These are phyloP conservation scores for Paramecium biaurelia DNA, from an alignment of 73 alveolate species.

Conservation along the genomic window DNA sequence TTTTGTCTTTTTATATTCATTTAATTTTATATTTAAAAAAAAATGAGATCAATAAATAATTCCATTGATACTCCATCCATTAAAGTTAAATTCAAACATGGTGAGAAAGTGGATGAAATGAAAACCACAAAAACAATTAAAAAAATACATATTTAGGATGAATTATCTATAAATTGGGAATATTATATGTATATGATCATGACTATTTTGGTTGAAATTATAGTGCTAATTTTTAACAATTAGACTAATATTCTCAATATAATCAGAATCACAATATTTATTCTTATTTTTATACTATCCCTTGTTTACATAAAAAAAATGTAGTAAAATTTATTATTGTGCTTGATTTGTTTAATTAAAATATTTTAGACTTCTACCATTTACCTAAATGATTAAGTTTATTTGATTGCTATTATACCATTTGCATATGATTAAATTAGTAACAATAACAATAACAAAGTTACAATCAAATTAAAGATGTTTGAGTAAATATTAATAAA, in stretches of 20 bases:
- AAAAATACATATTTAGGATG: background rate
- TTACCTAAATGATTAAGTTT: background rate
- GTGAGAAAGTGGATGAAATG: background rate
- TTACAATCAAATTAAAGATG: background rate
- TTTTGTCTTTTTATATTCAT: background rate
- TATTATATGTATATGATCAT: background rate
- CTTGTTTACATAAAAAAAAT: background rate
- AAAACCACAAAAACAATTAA: background rate
- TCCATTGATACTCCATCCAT: background rate
- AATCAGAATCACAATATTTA: background rate
- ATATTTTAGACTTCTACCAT: background rate
- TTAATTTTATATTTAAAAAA: background rate
- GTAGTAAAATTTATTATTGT: background rate
- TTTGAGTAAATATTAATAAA: background rate
- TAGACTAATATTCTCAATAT: background rate
- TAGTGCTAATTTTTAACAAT: background rate
- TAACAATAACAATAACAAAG: background rate
- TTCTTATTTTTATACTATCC: background rate
- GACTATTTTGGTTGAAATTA: background rate
- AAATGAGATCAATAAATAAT: constrained; percentile 30
- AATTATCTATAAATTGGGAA: background rate
- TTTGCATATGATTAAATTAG: background rate
- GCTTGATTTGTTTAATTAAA: background rate
- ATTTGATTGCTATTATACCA: background rate
- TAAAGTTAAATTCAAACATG: background rate